Evolutionary conservation across 345 rosid genomes (phyloP).

Genomic region (Dimocarpus longan): DNA sequence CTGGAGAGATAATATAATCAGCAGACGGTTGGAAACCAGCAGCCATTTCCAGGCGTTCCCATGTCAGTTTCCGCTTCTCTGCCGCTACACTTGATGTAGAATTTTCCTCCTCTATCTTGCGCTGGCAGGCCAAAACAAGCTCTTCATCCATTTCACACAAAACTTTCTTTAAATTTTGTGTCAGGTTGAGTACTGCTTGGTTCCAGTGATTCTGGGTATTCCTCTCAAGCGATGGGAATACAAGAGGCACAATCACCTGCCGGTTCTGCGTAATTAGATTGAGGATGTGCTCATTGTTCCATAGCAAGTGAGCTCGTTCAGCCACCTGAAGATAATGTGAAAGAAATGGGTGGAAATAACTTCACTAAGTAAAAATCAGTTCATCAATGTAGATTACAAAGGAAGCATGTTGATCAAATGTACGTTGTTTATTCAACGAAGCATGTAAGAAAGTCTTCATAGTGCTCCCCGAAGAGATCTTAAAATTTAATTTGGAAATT

Average conservation of each 20-base stretch:
- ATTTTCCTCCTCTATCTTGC: conserved; percentile 58
- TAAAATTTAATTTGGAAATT: not conserved
- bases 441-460: not conserved
- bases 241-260: conserved; percentile 59
- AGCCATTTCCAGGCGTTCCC: conserved; percentile 69
- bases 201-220: conserved; percentile 75
- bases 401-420: not conserved
- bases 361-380: not conserved
- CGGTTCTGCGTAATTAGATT: conserved; percentile 53
- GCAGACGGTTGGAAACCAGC: conserved; percentile 40
- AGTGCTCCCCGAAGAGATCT: not conserved
- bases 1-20: conserved; percentile 31
- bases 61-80: conserved; percentile 59
- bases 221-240: conserved; percentile 59
- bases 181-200: conserved; percentile 68
- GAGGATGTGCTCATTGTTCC: conserved; percentile 71
- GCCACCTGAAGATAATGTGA: conserved; percentile 56
- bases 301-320: conserved; percentile 76
- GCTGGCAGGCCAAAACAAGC: conserved; percentile 52
- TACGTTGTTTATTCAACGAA: not conserved
- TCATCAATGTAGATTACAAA: not conserved
- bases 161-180: conserved; percentile 57
- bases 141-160: conserved; percentile 77
- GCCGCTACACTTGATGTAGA: conserved; percentile 37
- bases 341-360: conserved; percentile 2